Evolutionary conservation across 2,329 filamentous ascomycete genomes (phyloP).

Genomic region (Alternaria postmessia): DNA sequence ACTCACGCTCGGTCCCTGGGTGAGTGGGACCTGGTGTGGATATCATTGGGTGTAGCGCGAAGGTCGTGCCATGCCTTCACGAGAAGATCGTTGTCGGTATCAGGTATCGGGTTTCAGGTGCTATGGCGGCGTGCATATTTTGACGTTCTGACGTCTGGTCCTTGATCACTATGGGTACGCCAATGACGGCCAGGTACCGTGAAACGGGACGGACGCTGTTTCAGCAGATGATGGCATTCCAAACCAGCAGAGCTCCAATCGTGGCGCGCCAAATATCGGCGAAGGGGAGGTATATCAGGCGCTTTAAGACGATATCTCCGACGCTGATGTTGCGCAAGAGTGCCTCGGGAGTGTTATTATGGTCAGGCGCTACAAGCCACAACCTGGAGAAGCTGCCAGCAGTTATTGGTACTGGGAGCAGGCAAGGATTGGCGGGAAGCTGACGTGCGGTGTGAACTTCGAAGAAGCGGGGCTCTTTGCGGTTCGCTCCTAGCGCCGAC

Average conservation of each 20-base stretch:
- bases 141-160: constrained; percentile 31
- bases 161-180: constrained; percentile 21
- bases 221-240: constrained; percentile 32
- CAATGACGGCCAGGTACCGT: constrained; percentile 2
- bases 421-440: constrained; percentile 20
- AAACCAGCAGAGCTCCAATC: constrained; percentile 11
- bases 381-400: constrained; percentile 25
- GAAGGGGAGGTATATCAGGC: constrained; percentile 13
- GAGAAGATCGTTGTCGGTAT: constrained; percentile 30
- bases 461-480: constrained; percentile 9
- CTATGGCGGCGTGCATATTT: constrained; percentile 31
- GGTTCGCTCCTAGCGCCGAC: constrained; percentile 11
- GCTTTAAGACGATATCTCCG: constrained; percentile 25
- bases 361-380: constrained; percentile 41
- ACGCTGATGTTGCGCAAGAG: constrained; percentile 17
- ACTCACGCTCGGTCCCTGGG: constrained; percentile 13
- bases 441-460: constrained; percentile 16
- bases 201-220: constrained; percentile 24
- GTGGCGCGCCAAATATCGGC: constrained; percentile 5
- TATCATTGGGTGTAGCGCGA: constrained; percentile 27
- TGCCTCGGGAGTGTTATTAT: constrained; percentile 23
- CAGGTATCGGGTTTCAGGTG: constrained; percentile 38
- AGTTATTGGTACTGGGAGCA: constrained; percentile 22
- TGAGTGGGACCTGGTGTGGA: constrained; percentile 14
- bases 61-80: constrained; percentile 21